phyloP scores from a whole-genome alignment of 495 filamentous ascomycete species.

The Echria macrotheca region DNA sequence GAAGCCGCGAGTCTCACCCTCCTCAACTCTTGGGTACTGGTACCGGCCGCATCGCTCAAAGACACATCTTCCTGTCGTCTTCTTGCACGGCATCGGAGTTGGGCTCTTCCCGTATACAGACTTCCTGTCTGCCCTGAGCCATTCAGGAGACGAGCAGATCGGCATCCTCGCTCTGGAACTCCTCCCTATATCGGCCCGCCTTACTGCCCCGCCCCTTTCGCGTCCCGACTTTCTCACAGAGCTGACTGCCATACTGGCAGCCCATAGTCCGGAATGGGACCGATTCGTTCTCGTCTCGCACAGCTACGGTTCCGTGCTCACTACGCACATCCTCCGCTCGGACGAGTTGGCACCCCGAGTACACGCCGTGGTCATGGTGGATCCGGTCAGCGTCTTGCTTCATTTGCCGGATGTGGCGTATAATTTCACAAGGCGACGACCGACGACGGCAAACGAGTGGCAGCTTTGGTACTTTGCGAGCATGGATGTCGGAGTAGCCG shows the following conservation, averaged over 20 bases:
- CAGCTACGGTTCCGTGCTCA: slow-evolving; percentile 58
- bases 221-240: slow-evolving; percentile 45
- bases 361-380: slow-evolving; percentile 49
- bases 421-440: slow-evolving; percentile 58
- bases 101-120: slow-evolving; percentile 57
- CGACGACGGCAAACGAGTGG: slow-evolving; percentile 54
- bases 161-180: slow-evolving; percentile 62
- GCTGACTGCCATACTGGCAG: slow-evolving; percentile 46
- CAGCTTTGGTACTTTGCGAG: slow-evolving; percentile 63
- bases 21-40: slow-evolving; percentile 54
- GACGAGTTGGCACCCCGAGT: slow-evolving; percentile 36
- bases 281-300: slow-evolving; percentile 51
- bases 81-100: slow-evolving; percentile 68
- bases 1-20: slow-evolving; percentile 39
- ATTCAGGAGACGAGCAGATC: slow-evolving; percentile 29
- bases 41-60: slow-evolving; percentile 54
- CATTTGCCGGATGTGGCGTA: slow-evolving; percentile 66
- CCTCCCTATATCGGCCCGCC: slow-evolving; percentile 55
- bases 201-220: slow-evolving; percentile 46
- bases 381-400: slow-evolving; percentile 60
- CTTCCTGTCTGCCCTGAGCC: slow-evolving; percentile 49
- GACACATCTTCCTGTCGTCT: slow-evolving; percentile 51
- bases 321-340: slow-evolving; percentile 55
- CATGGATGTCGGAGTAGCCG: slow-evolving; percentile 57
- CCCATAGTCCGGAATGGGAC: slow-evolving; percentile 41